phyloP scores from a whole-genome alignment of 2,329 filamentous ascomycete genomes.

The Chrysoporthe puriensis region DNA sequence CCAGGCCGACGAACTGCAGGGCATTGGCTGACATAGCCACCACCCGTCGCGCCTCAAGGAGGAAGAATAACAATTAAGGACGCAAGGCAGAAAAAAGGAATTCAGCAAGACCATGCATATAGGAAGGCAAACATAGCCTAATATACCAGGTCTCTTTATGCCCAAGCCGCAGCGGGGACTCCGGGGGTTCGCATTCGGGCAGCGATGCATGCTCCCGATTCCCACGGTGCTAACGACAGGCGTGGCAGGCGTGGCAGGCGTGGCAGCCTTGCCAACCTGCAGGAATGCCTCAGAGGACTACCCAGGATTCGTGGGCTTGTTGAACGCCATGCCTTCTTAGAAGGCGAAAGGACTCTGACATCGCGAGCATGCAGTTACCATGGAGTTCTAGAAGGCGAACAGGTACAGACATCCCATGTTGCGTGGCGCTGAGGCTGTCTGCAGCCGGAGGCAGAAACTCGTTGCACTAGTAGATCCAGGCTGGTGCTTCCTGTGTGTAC shows the following conservation, averaged over 20 bases:
- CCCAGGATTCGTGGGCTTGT: background rate
- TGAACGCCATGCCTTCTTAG: background rate
- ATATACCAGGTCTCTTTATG: slow-evolving; percentile 5
- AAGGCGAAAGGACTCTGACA: background rate
- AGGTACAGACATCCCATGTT: background rate
- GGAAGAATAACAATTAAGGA: background rate
- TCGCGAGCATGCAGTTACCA: no score
- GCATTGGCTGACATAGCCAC: slow-evolving; percentile 3
- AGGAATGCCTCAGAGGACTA: background rate
- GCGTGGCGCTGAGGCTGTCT: background rate
- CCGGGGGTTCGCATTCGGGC: slow-evolving; percentile 5
- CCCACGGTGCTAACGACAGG: background rate
- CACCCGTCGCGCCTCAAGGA: background rate
- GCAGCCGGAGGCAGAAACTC: background rate
- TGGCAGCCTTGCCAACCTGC: background rate
- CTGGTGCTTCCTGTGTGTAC: background rate
- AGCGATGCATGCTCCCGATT: slow-evolving; percentile 14
- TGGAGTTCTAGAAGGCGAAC: background rate
- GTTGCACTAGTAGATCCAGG: background rate
- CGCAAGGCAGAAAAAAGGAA: background rate
- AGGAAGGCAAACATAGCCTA: slow-evolving; percentile 15
- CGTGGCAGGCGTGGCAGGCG: background rate
- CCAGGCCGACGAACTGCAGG: background rate
- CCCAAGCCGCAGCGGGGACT: background rate
- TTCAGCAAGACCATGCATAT: background rate